Base-by-base conservation (phyloP, 192 early-diverging fungal genomes). In the Gamsiella multidivaricata region DNA sequence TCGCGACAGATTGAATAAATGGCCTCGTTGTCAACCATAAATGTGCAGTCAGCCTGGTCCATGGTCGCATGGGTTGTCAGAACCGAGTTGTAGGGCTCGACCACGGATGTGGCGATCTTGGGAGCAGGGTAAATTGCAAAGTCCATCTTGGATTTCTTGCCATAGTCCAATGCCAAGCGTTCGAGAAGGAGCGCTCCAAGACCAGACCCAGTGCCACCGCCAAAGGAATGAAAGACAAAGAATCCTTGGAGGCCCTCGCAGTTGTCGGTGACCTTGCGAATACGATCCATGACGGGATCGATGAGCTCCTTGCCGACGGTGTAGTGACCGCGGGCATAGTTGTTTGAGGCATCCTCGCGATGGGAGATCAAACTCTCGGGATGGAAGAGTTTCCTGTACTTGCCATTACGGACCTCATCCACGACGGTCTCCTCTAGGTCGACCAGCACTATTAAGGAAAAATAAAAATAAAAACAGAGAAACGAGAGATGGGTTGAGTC, bases 101-200 rank as follows among this genome's bases (percentile, higher is more conserved):
- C 96, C 55, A 98, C 95, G 7, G 95, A 92, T 62, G 96, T 99
- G 70, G 96, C 93, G 51, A 99, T 93, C 83, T 95, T 95, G 56
- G 97, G 97, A 45, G 97, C 96, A 18, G 97, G 97, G 89, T 99
- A 99, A 37, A 99, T 95, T 7, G 96, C 97, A 88, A 98, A 99
- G 88, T 98, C 97, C 73, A 99, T 92, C 92, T 99, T 99, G 83
- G 96, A 97, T 92, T 99, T 99, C 85, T 99, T 99, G 83, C 98
- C 97, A 86, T 99, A 99, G 88, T 99, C 98, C 59, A 97, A 96
- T 18, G 97, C 98, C 47, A 99, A 88, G 81, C 98, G 97, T 87
- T 99, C 98, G 41, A 99, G 85, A 36, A 99, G 90, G 70, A 99
- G 88, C 26, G 97, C 95, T 78, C 97, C 97, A 80, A 99, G 98